Conservation (phyloP, 345 rosid genomes). For the Brassica juncea region DNA sequence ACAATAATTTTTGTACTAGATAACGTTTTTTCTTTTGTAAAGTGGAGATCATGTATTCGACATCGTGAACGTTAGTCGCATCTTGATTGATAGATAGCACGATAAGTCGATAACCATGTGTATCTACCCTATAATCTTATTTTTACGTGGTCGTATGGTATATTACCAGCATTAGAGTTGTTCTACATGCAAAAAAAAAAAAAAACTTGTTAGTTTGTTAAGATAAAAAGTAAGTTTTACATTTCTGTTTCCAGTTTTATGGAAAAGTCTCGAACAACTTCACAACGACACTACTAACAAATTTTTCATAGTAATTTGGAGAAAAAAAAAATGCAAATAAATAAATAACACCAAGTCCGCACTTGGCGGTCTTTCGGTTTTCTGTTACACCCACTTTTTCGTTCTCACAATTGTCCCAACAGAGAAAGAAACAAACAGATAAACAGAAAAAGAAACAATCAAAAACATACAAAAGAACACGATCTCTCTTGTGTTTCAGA, state of each 20-base stretch:
- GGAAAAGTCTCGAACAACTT: slow-evolving; percentile 29
- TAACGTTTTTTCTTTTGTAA: not conserved
- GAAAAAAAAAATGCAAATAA: not conserved
- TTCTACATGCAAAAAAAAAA: not conserved
- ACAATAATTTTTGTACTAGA: not conserved
- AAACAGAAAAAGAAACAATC: not conserved
- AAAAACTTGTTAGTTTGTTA: slow-evolving; percentile 7
- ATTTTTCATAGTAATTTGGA: not conserved
- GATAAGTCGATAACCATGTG: slow-evolving; percentile 6
- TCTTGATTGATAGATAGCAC: slow-evolving; percentile 35
- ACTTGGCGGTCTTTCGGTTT: slow-evolving; percentile 30
- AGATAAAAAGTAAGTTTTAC: slow-evolving; percentile 1
- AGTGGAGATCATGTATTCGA: slow-evolving; percentile 35
- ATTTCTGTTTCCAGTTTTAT: slow-evolving; percentile 8
- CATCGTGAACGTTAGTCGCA: slow-evolving; percentile 31
- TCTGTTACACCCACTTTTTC: slow-evolving; percentile 31
- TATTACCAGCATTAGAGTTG: not conserved
- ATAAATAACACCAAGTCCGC: slow-evolving; percentile 23
- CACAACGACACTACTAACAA: slow-evolving; percentile 18
- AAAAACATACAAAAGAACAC: slow-evolving; percentile 5
- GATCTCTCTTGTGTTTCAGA: slow-evolving; percentile 9
- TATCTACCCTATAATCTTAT: not conserved
- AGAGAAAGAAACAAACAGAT: not conserved
- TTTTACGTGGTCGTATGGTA: slow-evolving; percentile 2
- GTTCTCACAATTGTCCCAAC: slow-evolving; percentile 11